A percentile compares a stretch with the other conserved stretches of the same genome.
phyloP scores from a whole-genome alignment of 768 basidiomycete species.

The Mycena sanguinolenta region DNA sequence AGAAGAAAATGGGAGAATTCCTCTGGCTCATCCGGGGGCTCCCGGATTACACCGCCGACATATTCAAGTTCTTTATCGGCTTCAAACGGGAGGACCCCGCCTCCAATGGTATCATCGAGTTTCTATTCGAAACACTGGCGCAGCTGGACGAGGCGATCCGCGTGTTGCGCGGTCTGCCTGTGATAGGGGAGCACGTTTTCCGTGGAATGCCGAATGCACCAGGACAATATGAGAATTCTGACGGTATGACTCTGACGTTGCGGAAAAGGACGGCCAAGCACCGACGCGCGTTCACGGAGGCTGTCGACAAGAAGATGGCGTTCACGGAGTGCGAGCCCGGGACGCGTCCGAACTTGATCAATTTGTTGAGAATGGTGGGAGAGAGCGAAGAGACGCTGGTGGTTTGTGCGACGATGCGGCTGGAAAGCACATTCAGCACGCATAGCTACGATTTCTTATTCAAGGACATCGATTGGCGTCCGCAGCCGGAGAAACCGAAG shows the following conservation, averaged over 20 bases:
- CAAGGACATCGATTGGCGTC: slow-evolving; percentile 13
- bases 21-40: slow-evolving; percentile 24
- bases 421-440: slow-evolving; percentile 14
- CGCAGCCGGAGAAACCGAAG: not conserved
- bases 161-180: slow-evolving; percentile 10
- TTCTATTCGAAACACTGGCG: slow-evolving; percentile 15
- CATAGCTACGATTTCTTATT: slow-evolving; percentile 26
- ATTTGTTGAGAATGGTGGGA: slow-evolving; percentile 17
- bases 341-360: slow-evolving; percentile 26
- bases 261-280: slow-evolving; percentile 13
- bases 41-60: slow-evolving; percentile 15
- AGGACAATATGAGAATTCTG: slow-evolving; percentile 3
- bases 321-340: not conserved
- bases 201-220: slow-evolving; percentile 7
- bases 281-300: slow-evolving; percentile 5
- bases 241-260: slow-evolving; percentile 5
- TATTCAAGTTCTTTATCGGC: slow-evolving; percentile 20
- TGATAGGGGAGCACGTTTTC: slow-evolving; percentile 15
- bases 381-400: slow-evolving; percentile 17
- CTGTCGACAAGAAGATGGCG: slow-evolving; percentile 18
- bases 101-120: slow-evolving; percentile 17
- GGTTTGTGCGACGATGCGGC: slow-evolving; percentile 14
- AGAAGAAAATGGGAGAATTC: slow-evolving; percentile 31
- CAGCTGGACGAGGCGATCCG: slow-evolving; percentile 21
- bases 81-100: not conserved